phyloP scores from a whole-genome alignment of 2,329 filamentous ascomycete species.

The Xylariaceae sp. region DNA sequence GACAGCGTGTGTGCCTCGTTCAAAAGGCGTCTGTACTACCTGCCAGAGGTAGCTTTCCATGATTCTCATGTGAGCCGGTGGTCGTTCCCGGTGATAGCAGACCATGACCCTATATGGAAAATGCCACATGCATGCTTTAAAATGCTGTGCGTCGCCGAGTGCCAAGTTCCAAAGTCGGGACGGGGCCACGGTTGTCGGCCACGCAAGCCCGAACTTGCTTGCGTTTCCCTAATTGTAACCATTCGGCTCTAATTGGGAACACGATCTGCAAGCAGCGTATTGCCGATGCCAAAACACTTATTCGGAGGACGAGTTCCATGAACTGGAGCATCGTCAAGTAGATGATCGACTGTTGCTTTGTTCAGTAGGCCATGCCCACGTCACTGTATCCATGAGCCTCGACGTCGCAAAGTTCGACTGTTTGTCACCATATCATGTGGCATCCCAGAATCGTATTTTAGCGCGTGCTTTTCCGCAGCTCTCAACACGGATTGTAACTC shows the following conservation, averaged over 20 bases:
- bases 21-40: not conserved
- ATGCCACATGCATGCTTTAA: not conserved
- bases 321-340: not conserved
- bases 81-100: not conserved
- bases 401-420: not conserved
- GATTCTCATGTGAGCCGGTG: not conserved
- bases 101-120: not conserved
- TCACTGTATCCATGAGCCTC: not conserved
- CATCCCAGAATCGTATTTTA: not conserved
- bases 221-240: not conserved
- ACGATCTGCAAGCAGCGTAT: not conserved
- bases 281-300: not conserved
- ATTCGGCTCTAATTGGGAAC: not conserved
- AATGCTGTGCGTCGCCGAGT: constrained; percentile 1
- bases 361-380: not conserved
- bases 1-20: not conserved
- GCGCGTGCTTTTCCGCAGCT: not conserved
- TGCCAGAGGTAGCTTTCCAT: not conserved
- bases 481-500: not conserved
- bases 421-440: constrained; percentile 1
- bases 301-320: not conserved
- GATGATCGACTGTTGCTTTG: not conserved
- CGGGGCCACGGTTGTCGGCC: not conserved
- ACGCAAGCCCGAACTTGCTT: not conserved
- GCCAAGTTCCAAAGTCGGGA: not conserved